A percentile compares a stretch with the other conserved stretches of the same genome.
Conservation (phyloP, 78 protist species). For the Cavenderia fasciculata region DNA sequence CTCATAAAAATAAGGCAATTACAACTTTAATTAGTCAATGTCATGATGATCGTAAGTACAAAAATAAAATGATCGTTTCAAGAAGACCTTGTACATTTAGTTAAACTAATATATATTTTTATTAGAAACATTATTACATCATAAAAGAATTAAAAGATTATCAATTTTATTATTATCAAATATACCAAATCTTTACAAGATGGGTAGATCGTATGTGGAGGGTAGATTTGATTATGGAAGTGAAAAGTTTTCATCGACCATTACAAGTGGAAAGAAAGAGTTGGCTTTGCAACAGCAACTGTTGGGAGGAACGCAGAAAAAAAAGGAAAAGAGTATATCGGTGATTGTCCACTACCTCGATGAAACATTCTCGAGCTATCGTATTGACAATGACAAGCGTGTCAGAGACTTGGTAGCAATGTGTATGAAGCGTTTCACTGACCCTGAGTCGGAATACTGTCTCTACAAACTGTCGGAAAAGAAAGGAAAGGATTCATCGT, state of each 20-base stretch:
- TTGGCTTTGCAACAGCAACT: neutral
- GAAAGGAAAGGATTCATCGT: slow-evolving; percentile 36
- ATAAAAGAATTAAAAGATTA: slow-evolving; percentile 40
- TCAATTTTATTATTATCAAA: slow-evolving; percentile 62
- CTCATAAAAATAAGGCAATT: slow-evolving; percentile 34
- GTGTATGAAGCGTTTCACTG: slow-evolving; percentile 53
- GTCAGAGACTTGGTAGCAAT: slow-evolving; percentile 22
- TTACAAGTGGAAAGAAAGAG: neutral
- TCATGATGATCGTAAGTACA: slow-evolving; percentile 31
- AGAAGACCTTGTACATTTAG: neutral
- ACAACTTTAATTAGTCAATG: slow-evolving; percentile 37
- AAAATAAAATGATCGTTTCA: neutral
- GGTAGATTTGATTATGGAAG: slow-evolving; percentile 40
- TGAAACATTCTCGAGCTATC: slow-evolving; percentile 38
- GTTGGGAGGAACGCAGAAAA: neutral
- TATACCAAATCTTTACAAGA: slow-evolving; percentile 52
- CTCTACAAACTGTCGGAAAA: slow-evolving; percentile 52
- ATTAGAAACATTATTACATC: slow-evolving; percentile 29
- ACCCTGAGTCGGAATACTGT: slow-evolving; percentile 31
- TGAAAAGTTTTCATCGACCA: neutral
- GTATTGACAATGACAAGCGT: slow-evolving; percentile 11
- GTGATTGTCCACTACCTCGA: slow-evolving; percentile 48
- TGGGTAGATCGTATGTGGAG: slow-evolving; percentile 52
- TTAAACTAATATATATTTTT: neutral
- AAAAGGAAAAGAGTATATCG: slow-evolving; percentile 11